These are phyloP conservation scores for Trichoderma virens DNA, from an alignment of 495 filamentous ascomycete genomes.

Conservation along the genomic window DNA sequence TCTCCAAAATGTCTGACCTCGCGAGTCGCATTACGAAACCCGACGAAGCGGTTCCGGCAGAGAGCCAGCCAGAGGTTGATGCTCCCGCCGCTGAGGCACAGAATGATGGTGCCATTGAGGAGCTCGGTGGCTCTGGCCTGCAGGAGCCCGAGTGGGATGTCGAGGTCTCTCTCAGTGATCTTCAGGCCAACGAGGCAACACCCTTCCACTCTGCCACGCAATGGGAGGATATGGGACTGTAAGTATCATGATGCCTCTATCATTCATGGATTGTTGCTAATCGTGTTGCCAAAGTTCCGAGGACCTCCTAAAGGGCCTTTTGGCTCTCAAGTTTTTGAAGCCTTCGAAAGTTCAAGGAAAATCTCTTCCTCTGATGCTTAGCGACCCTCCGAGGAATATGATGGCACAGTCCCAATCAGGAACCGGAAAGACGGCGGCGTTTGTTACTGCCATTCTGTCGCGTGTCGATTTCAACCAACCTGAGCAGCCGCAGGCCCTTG, in stretches of 20 bases:
- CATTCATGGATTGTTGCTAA: constrained; percentile 7
- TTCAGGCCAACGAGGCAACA: constrained; percentile 78
- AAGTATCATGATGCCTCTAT: constrained; percentile 28
- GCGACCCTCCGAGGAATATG: constrained; percentile 78
- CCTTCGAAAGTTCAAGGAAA: constrained; percentile 96
- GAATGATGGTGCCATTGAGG: constrained; percentile 45
- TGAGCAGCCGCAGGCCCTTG: constrained; percentile 73
- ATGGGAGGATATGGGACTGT: constrained; percentile 85
- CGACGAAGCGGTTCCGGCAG: constrained; percentile 20
- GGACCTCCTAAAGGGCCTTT: constrained; percentile 48
- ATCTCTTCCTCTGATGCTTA: constrained; percentile 78
- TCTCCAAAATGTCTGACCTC: constrained; percentile 40
- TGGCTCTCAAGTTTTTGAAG: constrained; percentile 81
- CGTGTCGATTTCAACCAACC: constrained; percentile 64
- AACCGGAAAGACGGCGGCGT: constrained; percentile 97
- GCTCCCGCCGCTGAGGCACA: constrained; percentile 29
- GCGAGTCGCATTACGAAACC: constrained; percentile 54
- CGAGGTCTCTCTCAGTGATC: constrained; percentile 81
- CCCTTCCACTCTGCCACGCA: constrained; percentile 77
- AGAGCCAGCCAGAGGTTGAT: constrained; percentile 29
- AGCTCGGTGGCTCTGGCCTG: constrained; percentile 40
- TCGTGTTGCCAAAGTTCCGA: neutral
- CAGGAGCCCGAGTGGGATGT: constrained; percentile 71
- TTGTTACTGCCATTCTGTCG: constrained; percentile 81
- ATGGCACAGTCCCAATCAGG: constrained; percentile 98